A percentile compares a stretch with the other conserved stretches of the same genome.
Conservation (phyloP, 345 rosid genomes). For the Camelina hispida region DNA sequence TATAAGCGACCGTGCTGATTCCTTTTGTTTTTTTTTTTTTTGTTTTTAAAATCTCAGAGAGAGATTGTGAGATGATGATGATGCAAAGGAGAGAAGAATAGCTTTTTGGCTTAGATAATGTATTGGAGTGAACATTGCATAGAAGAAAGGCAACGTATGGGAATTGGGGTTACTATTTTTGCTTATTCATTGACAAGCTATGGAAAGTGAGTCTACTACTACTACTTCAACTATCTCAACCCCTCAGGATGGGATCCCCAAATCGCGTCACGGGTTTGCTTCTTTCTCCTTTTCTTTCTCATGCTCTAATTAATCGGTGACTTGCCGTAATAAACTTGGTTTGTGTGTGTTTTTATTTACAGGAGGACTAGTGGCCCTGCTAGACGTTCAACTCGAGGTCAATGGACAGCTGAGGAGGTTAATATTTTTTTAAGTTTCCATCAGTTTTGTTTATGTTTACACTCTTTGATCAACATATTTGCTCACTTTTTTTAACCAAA, state of each 20-base stretch:
- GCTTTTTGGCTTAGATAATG: conserved; percentile 51
- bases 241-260: conserved; percentile 60
- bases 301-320: neutral
- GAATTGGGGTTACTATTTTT: conserved; percentile 59
- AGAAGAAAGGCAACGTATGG: conserved; percentile 54
- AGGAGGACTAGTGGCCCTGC: conserved; percentile 98
- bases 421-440: too few relatives aligned
- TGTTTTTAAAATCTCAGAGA: neutral
- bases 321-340: too few relatives aligned
- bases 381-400: conserved; percentile 97
- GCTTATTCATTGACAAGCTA: conserved; percentile 51
- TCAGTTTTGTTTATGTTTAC: too few relatives aligned
- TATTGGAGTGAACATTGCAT: conserved; percentile 55
- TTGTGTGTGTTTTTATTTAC: conserved; percentile 29
- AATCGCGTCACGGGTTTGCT: conserved; percentile 78
- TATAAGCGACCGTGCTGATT: neutral
- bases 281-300: neutral
- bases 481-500: neutral
- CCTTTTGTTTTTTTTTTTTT: neutral
- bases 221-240: conserved; percentile 41
- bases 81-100: conserved; percentile 34
- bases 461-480: conserved; percentile 13
- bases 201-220: conserved; percentile 69
- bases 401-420: conserved; percentile 99
- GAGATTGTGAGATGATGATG: conserved; percentile 46